Base-by-base conservation (phyloP, 441 rosid genomes). In the Adansonia grandidieri region DNA sequence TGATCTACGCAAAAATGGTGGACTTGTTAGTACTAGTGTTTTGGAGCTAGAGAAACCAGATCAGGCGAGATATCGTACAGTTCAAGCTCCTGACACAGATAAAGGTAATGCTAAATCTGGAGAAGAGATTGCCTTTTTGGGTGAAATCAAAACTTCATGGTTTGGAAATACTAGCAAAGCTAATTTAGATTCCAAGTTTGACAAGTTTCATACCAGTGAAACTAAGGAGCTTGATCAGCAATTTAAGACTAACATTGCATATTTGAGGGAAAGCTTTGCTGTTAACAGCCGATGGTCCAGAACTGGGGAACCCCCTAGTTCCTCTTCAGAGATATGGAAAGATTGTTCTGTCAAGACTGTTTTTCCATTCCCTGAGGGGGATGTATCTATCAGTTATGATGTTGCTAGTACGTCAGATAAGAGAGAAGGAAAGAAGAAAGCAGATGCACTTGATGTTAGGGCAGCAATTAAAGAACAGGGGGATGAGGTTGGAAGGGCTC, bases 401-500 rank as follows among this genome's bases (percentile, higher is more conserved):
- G 50, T 75, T 54, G 78, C 79, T 66, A 69, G 75, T 61, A 71
- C 73, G 54, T 80, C 82, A 64, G 92, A 91, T 44, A 91, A 86
- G 79, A 88, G 74, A 64, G 92, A 91, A 83, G 95, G 95, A 63
- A 92, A 96, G 84, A 88, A 86, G 80, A 90, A 87, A 80, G 84
- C 84, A 28, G 87, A 87, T 53, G 66, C 68, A 4, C 75, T 57
- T 85, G 91, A 91, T 81, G 83, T 86, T 75, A 86, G 94, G 85
- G 84, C 78, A 32, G 90, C 88, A 20, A 91, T 89, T 77, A 96
- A 93, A 71, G 91, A 92, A 77, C 94, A 93, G 83, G 93, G 88
- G 78, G 93, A 96, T 77, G 98, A 96, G 80, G 92, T 89, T 79
- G 98, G 94, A 79, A 88, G 93, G 84, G 86, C 91, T 81, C 85